These are phyloP conservation scores for Neoboletus subvelutipes DNA, from an alignment of 768 basidiomycete genomes.

Conservation along the genomic window DNA sequence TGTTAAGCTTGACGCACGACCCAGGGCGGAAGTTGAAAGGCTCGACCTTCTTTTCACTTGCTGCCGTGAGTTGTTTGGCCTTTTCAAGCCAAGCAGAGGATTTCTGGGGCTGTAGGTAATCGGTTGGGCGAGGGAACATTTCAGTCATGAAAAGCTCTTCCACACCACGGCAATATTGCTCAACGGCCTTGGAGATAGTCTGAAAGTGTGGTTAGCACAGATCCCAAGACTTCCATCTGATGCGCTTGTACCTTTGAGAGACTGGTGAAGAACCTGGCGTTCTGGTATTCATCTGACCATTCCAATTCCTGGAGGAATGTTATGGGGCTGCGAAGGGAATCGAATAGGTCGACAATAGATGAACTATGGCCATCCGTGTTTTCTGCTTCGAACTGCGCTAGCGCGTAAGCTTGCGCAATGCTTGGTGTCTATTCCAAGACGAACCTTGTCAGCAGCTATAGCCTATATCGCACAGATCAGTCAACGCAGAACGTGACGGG, in stretches of 20 bases:
- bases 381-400: constrained; percentile 71
- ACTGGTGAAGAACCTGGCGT: constrained; percentile 86
- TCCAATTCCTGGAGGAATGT: constrained; percentile 84
- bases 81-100: constrained; percentile 88
- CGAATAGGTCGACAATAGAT: constrained; percentile 96
- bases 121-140: constrained; percentile 85
- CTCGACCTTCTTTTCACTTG: constrained; percentile 88
- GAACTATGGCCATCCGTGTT: constrained; percentile 84
- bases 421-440: constrained; percentile 5
- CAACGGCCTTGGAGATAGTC: constrained; percentile 89
- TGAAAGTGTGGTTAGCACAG: constrained; percentile 30
- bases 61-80: constrained; percentile 70
- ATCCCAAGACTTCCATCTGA: background rate
- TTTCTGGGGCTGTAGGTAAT: constrained; percentile 80
- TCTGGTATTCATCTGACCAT: constrained; percentile 89
- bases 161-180: constrained; percentile 86
- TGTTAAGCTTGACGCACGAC: constrained; percentile 97
- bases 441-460: constrained; percentile 78
- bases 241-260: constrained; percentile 71
- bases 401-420: constrained; percentile 3
- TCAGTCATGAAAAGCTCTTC: constrained; percentile 92
- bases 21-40: constrained; percentile 93
- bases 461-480: constrained; percentile 47
- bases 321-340: constrained; percentile 88
- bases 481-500: background rate